These are phyloP conservation scores for Blastobotrys attinorum DNA, from an alignment of 805 yeast species.

Conservation along the genomic window DNA sequence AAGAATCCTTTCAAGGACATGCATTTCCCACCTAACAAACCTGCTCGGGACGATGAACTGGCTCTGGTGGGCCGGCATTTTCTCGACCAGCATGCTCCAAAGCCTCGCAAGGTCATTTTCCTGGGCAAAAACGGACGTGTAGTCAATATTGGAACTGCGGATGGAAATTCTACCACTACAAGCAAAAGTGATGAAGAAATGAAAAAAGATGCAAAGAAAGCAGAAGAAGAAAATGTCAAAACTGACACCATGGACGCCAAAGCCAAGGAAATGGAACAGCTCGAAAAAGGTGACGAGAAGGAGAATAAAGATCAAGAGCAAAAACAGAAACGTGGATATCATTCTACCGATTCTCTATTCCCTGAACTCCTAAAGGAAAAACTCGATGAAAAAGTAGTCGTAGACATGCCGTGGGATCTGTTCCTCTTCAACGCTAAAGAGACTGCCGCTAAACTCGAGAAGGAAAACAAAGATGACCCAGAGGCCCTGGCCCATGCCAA, in stretches of 20 bases:
- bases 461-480: neutral
- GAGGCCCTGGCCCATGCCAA: constrained; percentile 11
- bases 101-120: constrained; percentile 14
- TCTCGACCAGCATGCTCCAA: constrained; percentile 11
- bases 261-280: constrained; percentile 11
- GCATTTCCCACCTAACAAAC: constrained; percentile 9
- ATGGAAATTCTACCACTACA: constrained; percentile 2
- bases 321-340: constrained; percentile 2
- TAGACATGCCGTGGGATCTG: constrained; percentile 9
- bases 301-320: constrained; percentile 2
- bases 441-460: constrained; percentile 4
- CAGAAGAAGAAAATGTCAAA: constrained; percentile 10
- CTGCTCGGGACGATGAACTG: constrained; percentile 12
- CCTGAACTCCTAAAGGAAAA: neutral
- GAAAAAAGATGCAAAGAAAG: constrained; percentile 12
- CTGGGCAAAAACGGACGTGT: constrained; percentile 11
- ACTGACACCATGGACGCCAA: constrained; percentile 11
- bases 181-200: constrained; percentile 10
- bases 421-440: constrained; percentile 13
- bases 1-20: constrained; percentile 9
- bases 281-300: constrained; percentile 1
- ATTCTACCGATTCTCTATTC: constrained; percentile 1
- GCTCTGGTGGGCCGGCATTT: constrained; percentile 14
- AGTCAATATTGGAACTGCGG: constrained; percentile 3
- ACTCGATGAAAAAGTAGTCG: constrained; percentile 8